These are phyloP conservation scores for Westerdykella ornata DNA, from an alignment of 2,329 filamentous ascomycete species.

Conservation along the genomic window DNA sequence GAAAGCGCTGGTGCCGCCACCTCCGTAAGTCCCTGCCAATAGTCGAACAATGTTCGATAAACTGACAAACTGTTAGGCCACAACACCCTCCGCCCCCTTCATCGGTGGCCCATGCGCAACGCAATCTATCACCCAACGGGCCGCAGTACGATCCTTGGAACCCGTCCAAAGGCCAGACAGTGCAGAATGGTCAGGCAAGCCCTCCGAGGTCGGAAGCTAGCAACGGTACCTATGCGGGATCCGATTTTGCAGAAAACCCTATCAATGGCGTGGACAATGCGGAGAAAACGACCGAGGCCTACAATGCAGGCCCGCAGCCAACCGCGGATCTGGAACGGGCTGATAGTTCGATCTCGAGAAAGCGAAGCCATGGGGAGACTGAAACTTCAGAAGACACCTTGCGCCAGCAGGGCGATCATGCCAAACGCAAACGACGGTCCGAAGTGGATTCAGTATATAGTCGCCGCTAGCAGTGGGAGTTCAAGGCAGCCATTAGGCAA, in stretches of 20 bases:
- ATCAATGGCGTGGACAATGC: constrained; percentile 10
- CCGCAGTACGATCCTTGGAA: constrained; percentile 21
- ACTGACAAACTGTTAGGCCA: constrained; percentile 5
- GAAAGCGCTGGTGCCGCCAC: constrained; percentile 12
- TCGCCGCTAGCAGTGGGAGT: background rate
- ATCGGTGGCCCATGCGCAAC: constrained; percentile 9
- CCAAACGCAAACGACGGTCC: constrained; percentile 32
- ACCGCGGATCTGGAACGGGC: constrained; percentile 20
- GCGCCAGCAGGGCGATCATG: constrained; percentile 33
- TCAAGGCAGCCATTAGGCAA: too few species aligned
- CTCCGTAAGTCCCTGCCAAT: constrained; percentile 11
- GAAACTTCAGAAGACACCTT: constrained; percentile 26
- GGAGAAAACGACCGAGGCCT: background rate
- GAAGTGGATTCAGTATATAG: constrained; percentile 34
- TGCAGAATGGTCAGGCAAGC: constrained; percentile 18
- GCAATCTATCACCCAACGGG: too few species aligned
- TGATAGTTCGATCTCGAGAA: constrained; percentile 30
- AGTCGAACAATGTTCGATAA: background rate
- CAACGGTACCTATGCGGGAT: constrained; percentile 29
- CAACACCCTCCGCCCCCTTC: constrained; percentile 19
- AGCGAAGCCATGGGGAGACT: constrained; percentile 34
- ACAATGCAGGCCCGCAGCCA: background rate
- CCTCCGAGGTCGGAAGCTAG: constrained; percentile 32
- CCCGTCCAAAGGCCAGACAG: constrained; percentile 9
- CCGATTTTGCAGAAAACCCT: constrained; percentile 28